Evolutionary conservation across 495 filamentous ascomycete species (phyloP).

Genomic region (Neurospora sp.): DNA sequence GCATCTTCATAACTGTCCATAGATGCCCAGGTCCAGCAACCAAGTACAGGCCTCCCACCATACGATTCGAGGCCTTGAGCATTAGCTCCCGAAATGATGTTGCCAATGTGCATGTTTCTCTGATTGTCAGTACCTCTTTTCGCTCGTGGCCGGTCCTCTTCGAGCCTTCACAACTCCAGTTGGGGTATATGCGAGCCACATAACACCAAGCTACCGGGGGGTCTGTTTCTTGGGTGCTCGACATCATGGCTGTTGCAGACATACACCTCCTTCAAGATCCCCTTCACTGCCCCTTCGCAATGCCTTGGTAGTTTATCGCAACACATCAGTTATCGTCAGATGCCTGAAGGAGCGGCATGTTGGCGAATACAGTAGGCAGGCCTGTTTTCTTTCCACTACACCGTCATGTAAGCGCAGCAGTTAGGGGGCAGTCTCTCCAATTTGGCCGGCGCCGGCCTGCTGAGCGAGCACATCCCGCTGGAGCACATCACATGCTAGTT

Average conservation of each 20-base stretch:
- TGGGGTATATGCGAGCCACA: not conserved
- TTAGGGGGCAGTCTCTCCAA: not conserved
- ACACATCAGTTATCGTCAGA: not conserved
- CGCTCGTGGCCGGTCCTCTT: not conserved
- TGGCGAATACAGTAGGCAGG: not conserved
- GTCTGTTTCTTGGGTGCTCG: not conserved
- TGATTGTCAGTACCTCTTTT: not conserved
- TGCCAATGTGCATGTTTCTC: not conserved
- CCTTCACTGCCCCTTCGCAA: not conserved
- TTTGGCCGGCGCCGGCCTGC: not conserved
- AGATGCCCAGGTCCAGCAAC: not conserved
- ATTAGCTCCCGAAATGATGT: not conserved
- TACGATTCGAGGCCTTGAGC: not conserved
- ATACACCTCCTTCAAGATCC: not conserved
- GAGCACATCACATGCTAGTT: not conserved
- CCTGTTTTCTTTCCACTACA: not conserved
- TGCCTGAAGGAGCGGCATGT: not conserved
- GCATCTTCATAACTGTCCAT: slow-evolving; percentile 1
- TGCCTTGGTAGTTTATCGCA: not conserved
- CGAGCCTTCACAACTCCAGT: not conserved
- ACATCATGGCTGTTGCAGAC: not conserved
- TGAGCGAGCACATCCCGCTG: not conserved
- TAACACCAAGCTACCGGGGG: not conserved
- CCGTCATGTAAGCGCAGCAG: not conserved
- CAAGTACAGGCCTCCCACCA: not conserved